Evolutionary conservation across 2,329 filamentous ascomycete species (phyloP), one percentile per base, ranked within the genome.

Genomic region (Colletotrichum truncatum): DNA sequence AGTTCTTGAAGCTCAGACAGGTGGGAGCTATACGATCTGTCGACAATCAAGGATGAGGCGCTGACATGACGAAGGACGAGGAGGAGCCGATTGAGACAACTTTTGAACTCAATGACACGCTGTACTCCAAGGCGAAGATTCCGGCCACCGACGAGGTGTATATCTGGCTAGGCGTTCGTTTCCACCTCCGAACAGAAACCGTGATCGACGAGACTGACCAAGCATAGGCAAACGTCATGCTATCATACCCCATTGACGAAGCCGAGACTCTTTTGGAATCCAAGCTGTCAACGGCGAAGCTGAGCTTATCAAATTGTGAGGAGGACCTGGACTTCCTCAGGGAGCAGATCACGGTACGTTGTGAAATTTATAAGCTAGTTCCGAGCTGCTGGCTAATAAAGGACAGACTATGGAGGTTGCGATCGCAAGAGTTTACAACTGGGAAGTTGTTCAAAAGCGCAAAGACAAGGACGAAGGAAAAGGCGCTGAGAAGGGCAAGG

Each of bases 351-450:
- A 99, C 96, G 68, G 94, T 97, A 82, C 71, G 88, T 80, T 46
- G n/a, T 11, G 28, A 25, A 10, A 36, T 58, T 14, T 14, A 7
- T 3, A 28, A 9, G 2, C 28, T 28, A 3, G n/a, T 10, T 11
- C 5, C 3, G 26, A 23, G 4, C 23, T 28, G 34, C 53, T 32
- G 46, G 58, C 53, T 57, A 72, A 69, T 67, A 64, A 7, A 62
- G 23, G 41, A n/a, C 70, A 97, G 93, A 98, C 94, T 0, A 91
- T 99, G 84, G 96, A 99, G 79, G 96, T 99, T 32, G 96, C 96
- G 4, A 94, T 95, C 39, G 96, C 96, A 21, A 87, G 96, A 69
- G 94, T 99, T n/a, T 98, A 99, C 80, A 99, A 99, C 79, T 98
- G 96, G 95, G 96, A 99, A 74, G 94, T 99, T 4, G 93, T 95